Percentiles rank a stretch among this genome's conserved stretches.
Conservation (phyloP, 495 filamentous ascomycete species). For the Coniosporium apollinis region DNA sequence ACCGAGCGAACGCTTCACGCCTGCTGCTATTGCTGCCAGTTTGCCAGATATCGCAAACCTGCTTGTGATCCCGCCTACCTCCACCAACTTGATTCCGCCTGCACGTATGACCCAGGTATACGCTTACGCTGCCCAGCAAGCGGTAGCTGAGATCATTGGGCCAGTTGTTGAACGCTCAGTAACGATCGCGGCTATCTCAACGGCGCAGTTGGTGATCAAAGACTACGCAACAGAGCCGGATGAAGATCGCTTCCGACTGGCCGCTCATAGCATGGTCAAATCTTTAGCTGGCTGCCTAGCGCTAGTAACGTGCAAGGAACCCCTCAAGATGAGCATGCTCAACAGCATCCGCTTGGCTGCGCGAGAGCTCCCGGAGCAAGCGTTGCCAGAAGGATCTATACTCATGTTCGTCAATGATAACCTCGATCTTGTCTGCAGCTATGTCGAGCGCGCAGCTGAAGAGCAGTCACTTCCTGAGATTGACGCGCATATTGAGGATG, state of each 20-base stretch:
- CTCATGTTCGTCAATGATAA: constrained; percentile 98
- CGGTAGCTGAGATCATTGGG: constrained; percentile 85
- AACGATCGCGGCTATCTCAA: constrained; percentile 92
- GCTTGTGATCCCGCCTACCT: constrained; percentile 57
- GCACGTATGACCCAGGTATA: constrained; percentile 68
- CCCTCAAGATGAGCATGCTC: constrained; percentile 82
- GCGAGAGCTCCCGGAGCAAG: constrained; percentile 48
- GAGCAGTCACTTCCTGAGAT: constrained; percentile 86
- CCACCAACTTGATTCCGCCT: constrained; percentile 50
- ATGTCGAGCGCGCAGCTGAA: constrained; percentile 88
- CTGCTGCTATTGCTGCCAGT: constrained; percentile 50
- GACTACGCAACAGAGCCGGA: constrained; percentile 90
- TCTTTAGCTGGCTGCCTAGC: constrained; percentile 84
- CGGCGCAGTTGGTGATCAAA: constrained; percentile 81
- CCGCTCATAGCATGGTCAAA: constrained; percentile 82
- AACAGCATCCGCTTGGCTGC: constrained; percentile 78
- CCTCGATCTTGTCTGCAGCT: constrained; percentile 74
- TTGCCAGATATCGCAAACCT: constrained; percentile 64
- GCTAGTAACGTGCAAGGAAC: constrained; percentile 95
- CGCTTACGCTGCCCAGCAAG: constrained; percentile 62
- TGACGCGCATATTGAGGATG: constrained; percentile 68
- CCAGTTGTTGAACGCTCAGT: constrained; percentile 95
- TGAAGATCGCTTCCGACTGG: constrained; percentile 64
- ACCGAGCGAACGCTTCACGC: constrained; percentile 51
- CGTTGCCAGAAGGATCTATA: constrained; percentile 70